These are phyloP conservation scores for Fraxinus excelsior DNA, from an alignment of 257 asterid species.

Conservation along the genomic window DNA sequence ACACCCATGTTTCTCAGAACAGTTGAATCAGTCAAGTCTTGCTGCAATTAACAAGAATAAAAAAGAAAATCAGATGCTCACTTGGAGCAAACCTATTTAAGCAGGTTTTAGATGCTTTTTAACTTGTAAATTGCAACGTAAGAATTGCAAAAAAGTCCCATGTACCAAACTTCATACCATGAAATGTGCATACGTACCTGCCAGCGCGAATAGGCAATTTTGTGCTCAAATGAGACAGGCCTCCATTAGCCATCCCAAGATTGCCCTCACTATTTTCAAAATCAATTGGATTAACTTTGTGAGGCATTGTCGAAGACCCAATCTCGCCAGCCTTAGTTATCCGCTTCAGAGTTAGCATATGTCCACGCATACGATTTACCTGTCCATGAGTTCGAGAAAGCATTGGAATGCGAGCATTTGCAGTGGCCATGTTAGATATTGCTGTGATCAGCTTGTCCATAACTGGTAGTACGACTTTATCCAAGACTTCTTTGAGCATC, in stretches of 20 bases:
- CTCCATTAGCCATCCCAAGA: constrained; percentile 54
- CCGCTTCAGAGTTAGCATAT: constrained; percentile 20
- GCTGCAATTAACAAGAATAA: constrained; percentile 40
- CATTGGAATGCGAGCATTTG: constrained; percentile 43
- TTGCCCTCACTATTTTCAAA: constrained; percentile 60
- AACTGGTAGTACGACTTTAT: constrained; percentile 34
- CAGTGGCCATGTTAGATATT: constrained; percentile 39
- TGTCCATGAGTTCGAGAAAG: constrained; percentile 64
- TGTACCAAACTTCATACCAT: not conserved
- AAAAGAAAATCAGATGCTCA: not conserved
- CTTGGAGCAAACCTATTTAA: not conserved
- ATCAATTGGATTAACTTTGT: constrained; percentile 61
- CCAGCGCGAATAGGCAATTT: constrained; percentile 57
- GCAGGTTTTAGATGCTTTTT: constrained; percentile 16
- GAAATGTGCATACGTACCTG: constrained; percentile 43
- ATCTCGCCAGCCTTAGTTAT: constrained; percentile 55
- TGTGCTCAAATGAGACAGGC: constrained; percentile 44
- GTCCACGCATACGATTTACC: constrained; percentile 20
- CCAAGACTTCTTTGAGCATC: constrained; percentile 46
- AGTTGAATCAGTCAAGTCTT: constrained; percentile 55
- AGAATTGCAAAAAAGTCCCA: not conserved
- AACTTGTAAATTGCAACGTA: not conserved
- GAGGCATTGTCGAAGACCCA: constrained; percentile 63
- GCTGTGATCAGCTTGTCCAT: constrained; percentile 45
- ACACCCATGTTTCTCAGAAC: constrained; percentile 57